Percentiles rank a stretch among this genome's conserved stretches.
Evolutionary conservation across 305 asterid genomes (phyloP).

Genomic region (Fraxinus sp.): DNA sequence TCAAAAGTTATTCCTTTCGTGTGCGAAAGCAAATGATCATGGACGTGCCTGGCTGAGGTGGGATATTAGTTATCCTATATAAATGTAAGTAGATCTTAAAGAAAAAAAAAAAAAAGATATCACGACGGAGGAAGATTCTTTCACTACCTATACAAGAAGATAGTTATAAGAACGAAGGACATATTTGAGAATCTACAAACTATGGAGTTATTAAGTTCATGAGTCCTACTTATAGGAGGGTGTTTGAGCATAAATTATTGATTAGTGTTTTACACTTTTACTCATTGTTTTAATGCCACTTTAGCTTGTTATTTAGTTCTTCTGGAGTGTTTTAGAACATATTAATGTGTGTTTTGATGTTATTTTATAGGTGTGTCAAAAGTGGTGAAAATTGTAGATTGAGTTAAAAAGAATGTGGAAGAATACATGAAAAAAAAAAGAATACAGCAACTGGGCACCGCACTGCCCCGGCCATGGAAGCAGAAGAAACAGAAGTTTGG

Average conservation of each 20-base stretch:
- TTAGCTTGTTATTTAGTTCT: background rate
- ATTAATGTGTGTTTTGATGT: background rate
- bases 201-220: background rate
- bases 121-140: background rate
- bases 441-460: background rate
- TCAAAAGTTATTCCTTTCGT: background rate
- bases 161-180: background rate
- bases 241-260: background rate
- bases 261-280: no score
- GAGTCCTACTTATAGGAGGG: background rate
- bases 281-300: no score
- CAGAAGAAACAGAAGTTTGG: background rate
- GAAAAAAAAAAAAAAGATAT: background rate
- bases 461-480: background rate
- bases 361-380: background rate
- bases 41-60: background rate
- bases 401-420: background rate
- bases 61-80: background rate
- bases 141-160: background rate
- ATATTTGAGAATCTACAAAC: background rate
- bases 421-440: background rate
- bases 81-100: background rate
- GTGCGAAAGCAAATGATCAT: background rate
- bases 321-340: background rate
- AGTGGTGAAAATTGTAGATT: background rate